Conservation (phyloP, 2,329 filamentous ascomycete species). For the Fusarium pseudograminearum region DNA sequence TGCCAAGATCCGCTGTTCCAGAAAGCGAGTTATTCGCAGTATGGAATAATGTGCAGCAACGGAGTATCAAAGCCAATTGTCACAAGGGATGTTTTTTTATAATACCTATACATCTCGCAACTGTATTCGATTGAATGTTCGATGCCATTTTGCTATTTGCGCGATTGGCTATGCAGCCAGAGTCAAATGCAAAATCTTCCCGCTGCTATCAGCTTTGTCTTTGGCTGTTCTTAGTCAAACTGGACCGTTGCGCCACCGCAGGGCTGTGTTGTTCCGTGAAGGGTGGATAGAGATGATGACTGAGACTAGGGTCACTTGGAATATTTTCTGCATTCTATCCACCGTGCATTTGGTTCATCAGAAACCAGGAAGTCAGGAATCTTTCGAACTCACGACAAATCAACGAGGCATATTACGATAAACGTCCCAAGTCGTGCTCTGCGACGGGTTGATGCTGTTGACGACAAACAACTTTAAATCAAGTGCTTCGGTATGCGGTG, state of each 20-base stretch:
- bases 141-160: too few species aligned
- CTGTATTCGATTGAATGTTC: too few species aligned
- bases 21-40: neutral
- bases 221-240: neutral
- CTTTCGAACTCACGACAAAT: neutral
- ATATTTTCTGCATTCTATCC: neutral
- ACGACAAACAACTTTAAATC: neutral
- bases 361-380: neutral
- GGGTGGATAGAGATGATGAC: neutral
- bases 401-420: neutral
- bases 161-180: too few species aligned
- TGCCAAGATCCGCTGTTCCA: neutral
- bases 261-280: slow-evolving; percentile 22
- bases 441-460: neutral
- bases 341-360: too few species aligned
- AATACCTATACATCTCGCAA: too few species aligned
- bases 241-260: neutral
- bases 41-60: neutral
- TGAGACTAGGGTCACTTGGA: neutral
- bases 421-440: neutral
- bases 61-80: neutral
- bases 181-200: too few species aligned
- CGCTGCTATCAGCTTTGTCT: neutral
- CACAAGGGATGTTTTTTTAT: too few species aligned
- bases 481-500: slow-evolving; percentile 3